A percentile compares a stretch with the other conserved stretches of the same genome.
These are phyloP conservation scores for Pseudohyphozyma bogoriensis DNA, from an alignment of 768 basidiomycete genomes.

Conservation along the genomic window DNA sequence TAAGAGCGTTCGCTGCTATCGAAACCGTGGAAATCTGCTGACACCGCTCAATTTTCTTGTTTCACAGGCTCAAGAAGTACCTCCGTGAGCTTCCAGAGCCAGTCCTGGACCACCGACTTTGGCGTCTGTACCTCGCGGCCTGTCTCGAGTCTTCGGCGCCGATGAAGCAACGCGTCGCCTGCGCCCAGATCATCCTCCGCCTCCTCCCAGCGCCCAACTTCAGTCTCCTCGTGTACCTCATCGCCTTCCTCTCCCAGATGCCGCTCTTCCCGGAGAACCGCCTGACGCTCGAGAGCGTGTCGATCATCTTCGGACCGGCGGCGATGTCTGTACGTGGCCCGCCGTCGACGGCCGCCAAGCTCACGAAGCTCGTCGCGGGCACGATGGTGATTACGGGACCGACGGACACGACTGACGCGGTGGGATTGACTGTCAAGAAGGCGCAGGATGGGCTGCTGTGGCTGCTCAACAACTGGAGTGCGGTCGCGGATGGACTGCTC, in stretches of 20 bases:
- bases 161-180: slow-evolving; percentile 37
- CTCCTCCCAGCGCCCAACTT: slow-evolving; percentile 44
- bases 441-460: slow-evolving; percentile 18
- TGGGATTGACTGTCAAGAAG: slow-evolving; percentile 14
- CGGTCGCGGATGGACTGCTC: slow-evolving; percentile 22
- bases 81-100: slow-evolving; percentile 46
- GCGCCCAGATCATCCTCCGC: slow-evolving; percentile 47
- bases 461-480: slow-evolving; percentile 22
- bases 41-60: not conserved
- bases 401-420: slow-evolving; percentile 10
- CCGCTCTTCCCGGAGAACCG: slow-evolving; percentile 48
- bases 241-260: slow-evolving; percentile 48
- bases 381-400: slow-evolving; percentile 9
- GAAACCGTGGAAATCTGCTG: not conserved
- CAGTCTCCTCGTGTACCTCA: slow-evolving; percentile 44
- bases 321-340: slow-evolving; percentile 38
- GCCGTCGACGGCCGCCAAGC: not conserved
- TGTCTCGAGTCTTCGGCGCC: slow-evolving; percentile 40
- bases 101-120: slow-evolving; percentile 43
- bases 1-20: not conserved
- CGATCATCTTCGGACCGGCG: slow-evolving; percentile 44
- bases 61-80: slow-evolving; percentile 41
- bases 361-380: not conserved
- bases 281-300: slow-evolving; percentile 44
- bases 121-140: slow-evolving; percentile 44